Conservation (phyloP, 176 grass and related monocot genomes). For the Avena eriantha region DNA sequence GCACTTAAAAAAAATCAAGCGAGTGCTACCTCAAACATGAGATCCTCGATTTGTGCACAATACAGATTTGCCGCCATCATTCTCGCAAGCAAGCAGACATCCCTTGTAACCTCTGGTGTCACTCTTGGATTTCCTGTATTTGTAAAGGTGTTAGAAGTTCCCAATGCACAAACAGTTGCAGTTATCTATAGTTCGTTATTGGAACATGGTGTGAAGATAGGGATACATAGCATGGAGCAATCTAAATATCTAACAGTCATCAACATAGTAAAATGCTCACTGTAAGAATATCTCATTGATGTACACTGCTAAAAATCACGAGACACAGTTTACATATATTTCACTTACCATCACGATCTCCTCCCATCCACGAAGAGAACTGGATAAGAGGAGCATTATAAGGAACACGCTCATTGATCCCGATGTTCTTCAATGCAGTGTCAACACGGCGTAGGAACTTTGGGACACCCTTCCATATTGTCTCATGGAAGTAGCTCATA, state of each 20-base stretch:
- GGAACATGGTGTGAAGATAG: neutral
- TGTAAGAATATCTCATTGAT: neutral
- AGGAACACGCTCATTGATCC: conserved; percentile 80
- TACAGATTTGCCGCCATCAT: conserved; percentile 87
- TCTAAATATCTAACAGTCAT: neutral
- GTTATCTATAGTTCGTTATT: neutral
- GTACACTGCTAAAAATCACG: neutral
- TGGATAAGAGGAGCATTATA: conserved; percentile 90
- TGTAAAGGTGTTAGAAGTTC: conserved; percentile 3
- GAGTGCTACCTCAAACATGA: conserved; percentile 81
- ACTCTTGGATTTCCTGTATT: conserved; percentile 85
- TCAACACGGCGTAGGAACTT: conserved; percentile 80
- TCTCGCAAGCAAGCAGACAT: conserved; percentile 81
- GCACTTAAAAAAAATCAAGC: conserved; percentile 35
- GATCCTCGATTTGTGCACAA: conserved; percentile 81
- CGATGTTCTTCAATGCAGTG: conserved; percentile 83
- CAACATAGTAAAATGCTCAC: neutral
- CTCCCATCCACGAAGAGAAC: conserved; percentile 93
- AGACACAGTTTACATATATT: conserved; percentile 3
- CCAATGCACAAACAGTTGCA: neutral
- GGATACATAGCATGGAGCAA: neutral
- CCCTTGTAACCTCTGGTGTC: conserved; percentile 86
- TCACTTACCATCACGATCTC: conserved; percentile 76
- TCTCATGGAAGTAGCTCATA: conserved; percentile 91
- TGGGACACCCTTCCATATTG: conserved; percentile 91